Conservation (phyloP, 441 rosid species). For the Jatropha multifida region DNA sequence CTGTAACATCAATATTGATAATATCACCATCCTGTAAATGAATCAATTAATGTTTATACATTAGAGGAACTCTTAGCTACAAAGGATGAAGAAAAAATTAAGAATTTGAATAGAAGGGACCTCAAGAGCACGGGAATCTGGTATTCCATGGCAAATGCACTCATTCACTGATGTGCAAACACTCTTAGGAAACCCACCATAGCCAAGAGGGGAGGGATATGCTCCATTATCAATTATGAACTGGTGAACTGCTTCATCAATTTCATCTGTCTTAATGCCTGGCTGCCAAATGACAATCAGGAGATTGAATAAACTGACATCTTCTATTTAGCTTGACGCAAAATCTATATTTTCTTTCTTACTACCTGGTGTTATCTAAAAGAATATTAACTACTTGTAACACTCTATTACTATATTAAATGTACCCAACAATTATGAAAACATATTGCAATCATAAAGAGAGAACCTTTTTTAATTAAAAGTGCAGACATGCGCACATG, state of each 20-base stretch:
- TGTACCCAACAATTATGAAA: not conserved
- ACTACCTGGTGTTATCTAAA: not conserved
- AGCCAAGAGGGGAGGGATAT: conserved; percentile 98
- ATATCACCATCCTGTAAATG: conserved; percentile 89
- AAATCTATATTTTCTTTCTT: not conserved
- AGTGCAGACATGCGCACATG: too few relatives aligned
- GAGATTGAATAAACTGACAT: conserved; percentile 11
- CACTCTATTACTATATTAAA: not conserved
- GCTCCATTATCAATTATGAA: conserved; percentile 94
- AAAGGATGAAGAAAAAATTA: conserved; percentile 3
- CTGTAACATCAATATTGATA: conserved; percentile 89
- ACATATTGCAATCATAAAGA: not conserved
- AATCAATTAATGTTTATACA: conserved; percentile 3
- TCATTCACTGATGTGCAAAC: conserved; percentile 96
- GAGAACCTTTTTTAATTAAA: not conserved
- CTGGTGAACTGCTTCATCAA: conserved; percentile 85
- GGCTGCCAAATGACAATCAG: conserved; percentile 58
- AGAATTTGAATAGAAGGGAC: conserved; percentile 33
- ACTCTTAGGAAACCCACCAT: conserved; percentile 96
- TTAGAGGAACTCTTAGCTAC: conserved; percentile 6
- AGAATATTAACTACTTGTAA: not conserved
- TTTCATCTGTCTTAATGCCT: conserved; percentile 78
- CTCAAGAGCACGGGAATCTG: conserved; percentile 87
- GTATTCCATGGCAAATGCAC: conserved; percentile 97
- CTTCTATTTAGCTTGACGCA: conserved; percentile 11